Base-by-base conservation (phyloP, 2,329 filamentous ascomycete genomes). In the Zymoseptoria ardabiliae region DNA sequence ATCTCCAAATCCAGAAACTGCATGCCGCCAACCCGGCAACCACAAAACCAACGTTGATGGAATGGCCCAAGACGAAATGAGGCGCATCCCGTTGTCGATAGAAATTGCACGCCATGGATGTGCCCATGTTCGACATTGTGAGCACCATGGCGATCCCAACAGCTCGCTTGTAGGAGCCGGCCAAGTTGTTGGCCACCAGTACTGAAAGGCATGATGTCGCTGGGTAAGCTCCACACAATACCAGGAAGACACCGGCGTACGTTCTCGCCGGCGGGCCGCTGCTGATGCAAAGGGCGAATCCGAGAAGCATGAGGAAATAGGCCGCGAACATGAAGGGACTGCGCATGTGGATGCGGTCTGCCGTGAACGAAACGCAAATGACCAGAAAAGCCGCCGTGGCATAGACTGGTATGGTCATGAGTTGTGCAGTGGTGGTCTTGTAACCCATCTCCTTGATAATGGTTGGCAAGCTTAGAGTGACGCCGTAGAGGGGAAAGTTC, bases 61-160 rank as follows among this genome's bases (percentile, higher is more conserved):
- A 73, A 64, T 83, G 80, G 0, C 80, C 81, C 1, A 82, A 74
- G 3, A 76, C 71, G 60, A 82, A 83, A 20, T 75, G 73, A 0
- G 81, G 81, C 1, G 74, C 71, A 63, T 82, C 80, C 53, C 73
- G 66, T 0, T 71, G 59, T 9, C 86, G 80, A 66, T 90, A 90
- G 66, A 90, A 89, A 67, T 90, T 90, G 5, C 85, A 86, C 0
- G 86, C 84, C 82, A 89, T 87, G 1, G 85, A 65, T 17, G 77
- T 77, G 0, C 69, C 71, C 17, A 76, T n/a, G 68, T 82, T 82
- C 22, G 82, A 71, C 0, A 72, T 76, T 41, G 82, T 77, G 17
- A 53, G 50, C 66, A 82, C 79, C 63, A 80, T 75, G 0, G 75
- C 77, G 11, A 79, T 76, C 1, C 77, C 75, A 25, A 79, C 77